Conservation (phyloP, 2,329 filamentous ascomycete species). For the Ophiostoma tasmaniense region DNA sequence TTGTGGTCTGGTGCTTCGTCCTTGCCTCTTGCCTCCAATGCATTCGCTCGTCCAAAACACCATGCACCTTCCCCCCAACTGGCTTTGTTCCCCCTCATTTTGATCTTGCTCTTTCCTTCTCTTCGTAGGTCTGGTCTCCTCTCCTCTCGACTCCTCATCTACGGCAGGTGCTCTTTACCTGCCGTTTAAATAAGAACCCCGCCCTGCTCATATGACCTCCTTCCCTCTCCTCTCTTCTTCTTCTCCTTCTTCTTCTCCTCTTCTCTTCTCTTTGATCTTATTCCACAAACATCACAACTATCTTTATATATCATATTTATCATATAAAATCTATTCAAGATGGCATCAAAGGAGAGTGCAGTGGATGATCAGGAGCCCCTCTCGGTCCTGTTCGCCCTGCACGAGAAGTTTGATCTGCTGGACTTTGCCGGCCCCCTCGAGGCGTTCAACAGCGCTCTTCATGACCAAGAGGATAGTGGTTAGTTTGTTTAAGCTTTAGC, state of each 20-base stretch:
- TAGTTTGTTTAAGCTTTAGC: too few species aligned
- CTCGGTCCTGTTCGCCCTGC: conserved; percentile 52
- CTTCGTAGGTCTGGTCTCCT: neutral
- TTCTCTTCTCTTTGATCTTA: neutral
- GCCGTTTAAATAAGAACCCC: conserved; percentile 16
- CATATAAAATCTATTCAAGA: conserved; percentile 34
- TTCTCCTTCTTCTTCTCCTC: neutral
- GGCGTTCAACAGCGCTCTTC: conserved; percentile 42
- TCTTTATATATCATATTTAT: neutral
- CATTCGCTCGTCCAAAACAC: conserved; percentile 2
- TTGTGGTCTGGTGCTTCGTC: neutral
- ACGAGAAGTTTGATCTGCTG: conserved; percentile 50
- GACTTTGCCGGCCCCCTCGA: conserved; percentile 50
- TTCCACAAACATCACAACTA: neutral
- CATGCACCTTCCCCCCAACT: conserved; percentile 8
- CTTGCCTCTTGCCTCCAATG: neutral
- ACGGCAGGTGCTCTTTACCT: neutral
- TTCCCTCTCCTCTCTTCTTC: conserved; percentile 5
- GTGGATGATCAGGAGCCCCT: conserved; percentile 49
- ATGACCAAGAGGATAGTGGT: conserved; percentile 47
- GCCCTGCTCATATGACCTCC: conserved; percentile 10
- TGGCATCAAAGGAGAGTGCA: conserved; percentile 51
- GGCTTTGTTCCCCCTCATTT: conserved; percentile 16
- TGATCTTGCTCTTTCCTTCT: conserved; percentile 6
- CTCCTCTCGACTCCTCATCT: neutral